Evolutionary conservation across 2,329 filamentous ascomycete genomes (phyloP), one percentile per base, ranked within the genome.

Genomic region (Ceratocystis destructans): DNA sequence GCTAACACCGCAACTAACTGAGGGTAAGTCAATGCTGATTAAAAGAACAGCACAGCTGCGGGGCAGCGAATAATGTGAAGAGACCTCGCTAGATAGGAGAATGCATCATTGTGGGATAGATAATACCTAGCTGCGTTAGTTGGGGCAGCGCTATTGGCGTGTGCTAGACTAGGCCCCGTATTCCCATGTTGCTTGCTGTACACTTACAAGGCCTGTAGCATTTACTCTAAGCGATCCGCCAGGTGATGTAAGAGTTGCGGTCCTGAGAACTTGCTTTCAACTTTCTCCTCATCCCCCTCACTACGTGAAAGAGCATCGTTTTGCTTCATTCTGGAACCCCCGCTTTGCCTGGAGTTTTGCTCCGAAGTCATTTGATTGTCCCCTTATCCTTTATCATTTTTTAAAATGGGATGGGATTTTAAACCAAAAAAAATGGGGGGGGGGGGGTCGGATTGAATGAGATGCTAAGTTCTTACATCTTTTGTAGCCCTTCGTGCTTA

Each of bases 161-260:
- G 33, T 22, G 2, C 37, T 7, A 10, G n/a, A 15, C 5, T 44
- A 17, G n/a, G 28, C 33, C 22, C 2, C 5, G 15, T 5, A 17
- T 8, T 25, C 6, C 22, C 48, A 25, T 53, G 48, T 25, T 25
- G 22, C 22, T 25, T 53, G 25, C 22, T 15, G 12, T 53, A 50
- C 33, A 12, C 45, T 46, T 8, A 63, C n/a, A 31, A 63, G 61
- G 25, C 61, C 46, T 46, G 61, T 48, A n/a, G n/a, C n/a, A 45
- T 63, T 22, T 63, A 31, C n/a, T 63, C 22, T 33, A 63, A 50
- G 61, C 61, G 61, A 63, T 48, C 15, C 46, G 61, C 33, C 15
- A 45, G 17, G 44, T 63, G 33, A 25, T 50, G 61, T 17, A 63
- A 48, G 53, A 59, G 28, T 5, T 59, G 53, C 53, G 53, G n/a